Conservation (phyloP, 2,329 filamentous ascomycete genomes). For the Fusarium brachygibbosum region DNA sequence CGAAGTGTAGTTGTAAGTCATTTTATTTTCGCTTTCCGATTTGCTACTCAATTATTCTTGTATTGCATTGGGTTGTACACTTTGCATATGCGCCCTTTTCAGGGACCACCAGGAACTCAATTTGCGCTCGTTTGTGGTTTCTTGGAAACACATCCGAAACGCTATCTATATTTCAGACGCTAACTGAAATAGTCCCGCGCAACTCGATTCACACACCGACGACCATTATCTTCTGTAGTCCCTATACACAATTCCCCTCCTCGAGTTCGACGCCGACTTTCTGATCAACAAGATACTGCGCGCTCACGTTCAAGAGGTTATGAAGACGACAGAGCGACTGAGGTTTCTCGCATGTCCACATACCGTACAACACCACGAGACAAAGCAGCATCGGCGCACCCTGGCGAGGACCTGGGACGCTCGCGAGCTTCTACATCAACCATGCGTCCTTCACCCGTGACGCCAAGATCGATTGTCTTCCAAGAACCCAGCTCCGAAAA, state of each 20-base stretch:
- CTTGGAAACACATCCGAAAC: background rate
- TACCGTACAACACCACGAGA: conserved; percentile 61
- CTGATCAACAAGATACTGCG: conserved; percentile 67
- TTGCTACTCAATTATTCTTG: conserved; percentile 20
- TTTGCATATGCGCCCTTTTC: conserved; percentile 14
- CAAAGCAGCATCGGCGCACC: conserved; percentile 57
- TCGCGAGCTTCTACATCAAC: conserved; percentile 52
- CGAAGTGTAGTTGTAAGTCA: conserved; percentile 63
- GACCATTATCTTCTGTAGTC: conserved; percentile 67
- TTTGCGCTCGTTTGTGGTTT: conserved; percentile 9
- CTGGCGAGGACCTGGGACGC: conserved; percentile 56
- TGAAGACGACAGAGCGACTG: conserved; percentile 61
- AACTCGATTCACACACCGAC: conserved; percentile 61
- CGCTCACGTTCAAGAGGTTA: conserved; percentile 53
- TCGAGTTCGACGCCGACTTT: conserved; percentile 65
- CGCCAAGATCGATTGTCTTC: conserved; percentile 63
- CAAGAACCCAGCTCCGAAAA: conserved; percentile 58
- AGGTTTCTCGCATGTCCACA: conserved; percentile 58
- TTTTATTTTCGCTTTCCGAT: conserved; percentile 11
- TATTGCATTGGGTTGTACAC: background rate
- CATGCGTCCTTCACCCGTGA: conserved; percentile 61
- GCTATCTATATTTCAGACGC: conserved; percentile 25
- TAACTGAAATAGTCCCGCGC: conserved; percentile 61
- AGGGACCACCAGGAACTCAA: conserved; percentile 6
- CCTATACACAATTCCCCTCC: conserved; percentile 66